Base-by-base conservation (phyloP, 2,329 filamentous ascomycete species). In the Huntiella decipiens region DNA sequence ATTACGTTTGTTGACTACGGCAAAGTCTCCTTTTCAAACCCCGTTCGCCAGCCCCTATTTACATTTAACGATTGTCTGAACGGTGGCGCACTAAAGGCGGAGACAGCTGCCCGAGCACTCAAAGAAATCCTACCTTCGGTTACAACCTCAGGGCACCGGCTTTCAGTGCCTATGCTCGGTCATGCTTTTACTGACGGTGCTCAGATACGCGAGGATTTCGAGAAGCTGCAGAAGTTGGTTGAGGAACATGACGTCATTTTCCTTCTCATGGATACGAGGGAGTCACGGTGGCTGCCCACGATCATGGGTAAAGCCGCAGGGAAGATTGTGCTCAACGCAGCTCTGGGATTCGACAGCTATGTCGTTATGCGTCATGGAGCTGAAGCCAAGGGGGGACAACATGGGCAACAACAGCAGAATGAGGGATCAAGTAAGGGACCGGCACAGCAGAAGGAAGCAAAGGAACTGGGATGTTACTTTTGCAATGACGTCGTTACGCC, bases 401-500 rank as follows among this genome's bases (percentile, higher is more conserved):
- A 28, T 6, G 22, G 4, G 6, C 22, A 28, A 28, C 34, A 44
- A 5, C 16, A 34, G n/a, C 64, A 68, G 43, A 66, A 72, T 8
- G 68, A 64, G n/a, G 67, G 74, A 45, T 66, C 75, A 44, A 76
- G 83, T 19, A 69, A 64, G 17, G 34, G 13, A 11, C 15, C 13
- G 10, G 22, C 16, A 19, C 22, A n/a, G n/a, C 17, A 31, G 19
- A 41, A 34, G 22, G 22, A 28, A n/a, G 67, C 74, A 46, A 67
- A 75, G 45, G 76, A 83, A 17, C 68, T 96, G 19, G 91, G 91
- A 7, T 98, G 91, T 62, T 98, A 98, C 60, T 98, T 96, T 62
- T 98, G 91, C 64, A 96, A 93, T 56, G 91, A 98, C 59, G 88
- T 98, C 19, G 88, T 96, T 43, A 84, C 88, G 5, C 91, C 91